phyloP scores from a whole-genome alignment of 768 basidiomycete species.

The Leccinum aurantiacum region DNA sequence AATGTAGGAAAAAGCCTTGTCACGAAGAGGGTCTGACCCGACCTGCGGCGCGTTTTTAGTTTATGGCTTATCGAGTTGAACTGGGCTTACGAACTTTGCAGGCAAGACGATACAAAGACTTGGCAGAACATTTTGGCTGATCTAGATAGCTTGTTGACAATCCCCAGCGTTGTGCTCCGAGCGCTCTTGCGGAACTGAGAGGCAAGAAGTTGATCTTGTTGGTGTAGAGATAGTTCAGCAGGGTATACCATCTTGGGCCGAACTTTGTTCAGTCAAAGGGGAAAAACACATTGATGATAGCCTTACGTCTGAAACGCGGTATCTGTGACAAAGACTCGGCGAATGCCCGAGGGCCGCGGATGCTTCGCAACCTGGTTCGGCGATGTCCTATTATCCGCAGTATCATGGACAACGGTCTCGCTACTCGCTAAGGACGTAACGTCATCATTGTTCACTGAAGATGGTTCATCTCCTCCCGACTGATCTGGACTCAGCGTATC shows the following conservation, averaged over 20 bases:
- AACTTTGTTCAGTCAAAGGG: background rate
- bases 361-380: background rate
- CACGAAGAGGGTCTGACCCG: background rate
- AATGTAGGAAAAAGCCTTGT: background rate
- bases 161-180: background rate
- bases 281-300: background rate
- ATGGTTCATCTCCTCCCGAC: background rate
- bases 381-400: background rate
- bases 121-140: background rate
- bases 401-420: background rate
- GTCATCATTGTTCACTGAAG: background rate
- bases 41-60: background rate
- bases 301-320: background rate
- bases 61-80: background rate
- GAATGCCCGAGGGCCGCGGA: background rate
- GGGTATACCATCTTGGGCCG: background rate
- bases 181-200: background rate
- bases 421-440: background rate
- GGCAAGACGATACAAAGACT: background rate
- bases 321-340: background rate
- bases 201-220: background rate
- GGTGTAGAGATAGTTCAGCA: background rate
- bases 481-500: background rate
- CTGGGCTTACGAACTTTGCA: background rate
- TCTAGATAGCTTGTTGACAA: background rate